Percentiles rank a stretch among this genome's conserved stretches.
phyloP scores from a whole-genome alignment of 257 asterid species.

The Sherardia arvensis region DNA sequence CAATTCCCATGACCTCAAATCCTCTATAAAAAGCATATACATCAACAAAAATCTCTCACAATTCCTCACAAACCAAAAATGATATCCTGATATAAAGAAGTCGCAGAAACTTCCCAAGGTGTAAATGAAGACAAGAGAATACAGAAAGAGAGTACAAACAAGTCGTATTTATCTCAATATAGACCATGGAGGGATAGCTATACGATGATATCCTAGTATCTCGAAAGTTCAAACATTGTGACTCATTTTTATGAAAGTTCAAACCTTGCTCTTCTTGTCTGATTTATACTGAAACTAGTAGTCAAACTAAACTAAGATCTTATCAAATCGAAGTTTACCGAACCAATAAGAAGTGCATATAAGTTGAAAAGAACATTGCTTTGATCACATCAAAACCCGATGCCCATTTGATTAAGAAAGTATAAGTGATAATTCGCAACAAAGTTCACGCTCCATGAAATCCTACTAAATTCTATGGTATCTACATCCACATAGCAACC shows the following conservation, averaged over 20 bases:
- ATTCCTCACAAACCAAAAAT: no score
- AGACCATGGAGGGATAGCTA: neutral
- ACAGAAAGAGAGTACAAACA: neutral
- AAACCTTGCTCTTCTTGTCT: no score
- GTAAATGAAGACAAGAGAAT: neutral
- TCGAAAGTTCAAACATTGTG: no score
- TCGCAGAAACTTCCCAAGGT: constrained; percentile 1
- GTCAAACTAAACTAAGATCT: no score
- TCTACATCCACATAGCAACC: no score
- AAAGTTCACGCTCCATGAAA: neutral
- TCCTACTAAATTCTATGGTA: neutral
- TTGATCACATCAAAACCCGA: neutral
- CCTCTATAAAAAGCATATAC: no score
- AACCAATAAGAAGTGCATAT: neutral
- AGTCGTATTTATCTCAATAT: neutral
- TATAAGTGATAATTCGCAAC: neutral
- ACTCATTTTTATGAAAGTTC: no score
- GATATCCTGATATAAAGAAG: no score
- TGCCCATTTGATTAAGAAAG: neutral
- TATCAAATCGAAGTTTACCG: no score
- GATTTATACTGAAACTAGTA: no score
- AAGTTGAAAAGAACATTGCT: neutral
- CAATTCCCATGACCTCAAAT: no score
- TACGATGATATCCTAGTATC: neutral
- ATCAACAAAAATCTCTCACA: no score